These are phyloP conservation scores for Tephrocybe sp. DNA, from an alignment of 768 basidiomycete species.

Conservation along the genomic window DNA sequence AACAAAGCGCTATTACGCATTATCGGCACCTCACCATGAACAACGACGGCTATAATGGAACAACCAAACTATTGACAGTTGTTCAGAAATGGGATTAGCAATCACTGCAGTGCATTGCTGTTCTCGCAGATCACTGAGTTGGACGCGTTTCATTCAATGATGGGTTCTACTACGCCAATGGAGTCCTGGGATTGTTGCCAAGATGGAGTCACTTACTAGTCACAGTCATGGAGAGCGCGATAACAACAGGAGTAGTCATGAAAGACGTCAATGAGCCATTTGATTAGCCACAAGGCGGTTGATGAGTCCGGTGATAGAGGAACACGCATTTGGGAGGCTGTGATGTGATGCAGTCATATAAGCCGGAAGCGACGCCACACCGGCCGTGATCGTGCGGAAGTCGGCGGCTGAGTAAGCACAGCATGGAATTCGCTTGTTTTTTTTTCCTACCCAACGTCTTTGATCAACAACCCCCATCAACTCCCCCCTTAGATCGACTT, in stretches of 20 bases:
- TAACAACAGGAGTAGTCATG: background rate
- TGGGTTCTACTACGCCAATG: background rate
- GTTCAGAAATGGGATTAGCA: background rate
- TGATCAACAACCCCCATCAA: slow-evolving; percentile 30
- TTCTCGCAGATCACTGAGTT: background rate
- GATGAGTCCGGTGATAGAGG: background rate
- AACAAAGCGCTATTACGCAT: background rate
- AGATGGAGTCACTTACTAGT: background rate
- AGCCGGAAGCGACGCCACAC: slow-evolving; percentile 9
- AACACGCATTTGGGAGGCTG: background rate
- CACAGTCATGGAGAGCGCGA: too few relatives aligned
- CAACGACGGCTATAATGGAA: background rate
- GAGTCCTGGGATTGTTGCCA: background rate
- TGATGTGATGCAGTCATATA: background rate
- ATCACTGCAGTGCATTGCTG: background rate
- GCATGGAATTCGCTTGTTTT: slow-evolving; percentile 7
- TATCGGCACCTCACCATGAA: background rate
- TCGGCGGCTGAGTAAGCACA: slow-evolving; percentile 21
- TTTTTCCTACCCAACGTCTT: slow-evolving; percentile 18
- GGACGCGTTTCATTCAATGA: background rate
- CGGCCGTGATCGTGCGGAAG: slow-evolving; percentile 21
- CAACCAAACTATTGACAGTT: background rate
- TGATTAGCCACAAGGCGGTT: background rate
- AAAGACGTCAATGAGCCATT: background rate
- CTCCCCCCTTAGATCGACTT: slow-evolving; percentile 22